phyloP scores from a whole-genome alignment of 2,329 filamentous ascomycete genomes.

The Botrytis fabae region DNA sequence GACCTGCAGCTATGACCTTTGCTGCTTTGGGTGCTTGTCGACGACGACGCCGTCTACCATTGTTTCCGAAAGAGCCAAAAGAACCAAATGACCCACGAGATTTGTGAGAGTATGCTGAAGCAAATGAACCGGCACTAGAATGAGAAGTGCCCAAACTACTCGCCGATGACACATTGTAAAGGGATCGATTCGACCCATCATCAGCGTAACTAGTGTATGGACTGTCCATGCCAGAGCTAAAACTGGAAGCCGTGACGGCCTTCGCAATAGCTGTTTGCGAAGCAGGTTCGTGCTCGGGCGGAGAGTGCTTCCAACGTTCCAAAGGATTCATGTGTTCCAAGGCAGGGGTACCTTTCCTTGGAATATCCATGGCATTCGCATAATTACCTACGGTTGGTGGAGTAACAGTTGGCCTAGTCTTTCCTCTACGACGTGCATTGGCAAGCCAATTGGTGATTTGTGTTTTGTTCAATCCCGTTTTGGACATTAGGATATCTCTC shows the following conservation, averaged over 20 bases:
- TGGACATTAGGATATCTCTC: slow-evolving; percentile 73
- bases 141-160: slow-evolving; percentile 63
- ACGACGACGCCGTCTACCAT: slow-evolving; percentile 38
- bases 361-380: slow-evolving; percentile 71
- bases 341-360: slow-evolving; percentile 57
- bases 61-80: slow-evolving; percentile 37
- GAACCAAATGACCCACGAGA: slow-evolving; percentile 55
- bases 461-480: slow-evolving; percentile 77
- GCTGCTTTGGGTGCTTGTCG: slow-evolving; percentile 43
- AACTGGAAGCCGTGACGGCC: slow-evolving; percentile 54
- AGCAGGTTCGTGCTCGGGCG: slow-evolving; percentile 69
- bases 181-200: slow-evolving; percentile 58
- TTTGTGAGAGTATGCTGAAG: slow-evolving; percentile 58
- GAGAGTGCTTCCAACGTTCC: slow-evolving; percentile 69
- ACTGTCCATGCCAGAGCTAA: slow-evolving; percentile 58
- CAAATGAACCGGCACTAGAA: slow-evolving; percentile 58
- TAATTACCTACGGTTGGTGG: slow-evolving; percentile 66
- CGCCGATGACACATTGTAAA: slow-evolving; percentile 59
- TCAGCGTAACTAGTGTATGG: slow-evolving; percentile 58
- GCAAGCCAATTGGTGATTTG: slow-evolving; percentile 94
- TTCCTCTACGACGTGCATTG: slow-evolving; percentile 81
- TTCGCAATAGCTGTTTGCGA: slow-evolving; percentile 62
- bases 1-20: slow-evolving; percentile 48
- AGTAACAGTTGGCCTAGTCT: slow-evolving; percentile 66
- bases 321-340: slow-evolving; percentile 60